Base-by-base conservation (phyloP, 202 grass and related monocot species). In the Panicum virgatum region DNA sequence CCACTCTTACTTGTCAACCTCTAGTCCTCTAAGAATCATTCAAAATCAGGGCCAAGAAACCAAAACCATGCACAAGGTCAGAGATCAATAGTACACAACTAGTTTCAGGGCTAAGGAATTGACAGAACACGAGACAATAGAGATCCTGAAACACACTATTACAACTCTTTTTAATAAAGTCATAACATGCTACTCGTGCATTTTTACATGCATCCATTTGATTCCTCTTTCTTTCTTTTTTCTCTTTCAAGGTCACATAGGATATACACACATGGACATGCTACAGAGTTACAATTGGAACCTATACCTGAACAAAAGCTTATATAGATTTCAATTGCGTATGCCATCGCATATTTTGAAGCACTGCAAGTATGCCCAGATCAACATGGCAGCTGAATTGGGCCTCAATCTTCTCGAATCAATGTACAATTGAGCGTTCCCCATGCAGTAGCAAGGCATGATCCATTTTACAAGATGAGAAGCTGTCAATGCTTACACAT, bases 401-500 rank as follows among this genome's bases (percentile, higher is more conserved):
- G 42, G 3, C 32, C 32, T 58, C 57, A 29, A 40, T 43, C 22
- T 52, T 27, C 61, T 56, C 3, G 37, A n/a, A 59, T 3, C 82
- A 42, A 77, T 66, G 72, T 48, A 78, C 78, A 82, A 27, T 59
- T 36, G 59, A 73, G 32, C 60, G 51, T 34, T 51, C 39, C 3
- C 2, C 29, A 60, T 65, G 69, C 5, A 67, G 36, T 12, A 30
- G 42, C 73, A 29, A 68, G 32, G 4, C 10, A n/a, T 7, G 45
- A 43, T 86, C 27, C 67, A 38, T 12, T 20, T 15, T 0, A 2
- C 39, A 12, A 39, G n/a, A 7, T 26, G 54, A 29, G 25, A 6
- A 59, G 29, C 25, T 69, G 36, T 38, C 7, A 38, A 71, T 2
- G 65, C 63, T 92, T 69, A 96, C 22, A 82, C 62, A 18, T 83